Percentiles rank a stretch among this genome's conserved stretches.
Conservation (phyloP, 768 basidiomycete species). For the Lyophyllum semitale region DNA sequence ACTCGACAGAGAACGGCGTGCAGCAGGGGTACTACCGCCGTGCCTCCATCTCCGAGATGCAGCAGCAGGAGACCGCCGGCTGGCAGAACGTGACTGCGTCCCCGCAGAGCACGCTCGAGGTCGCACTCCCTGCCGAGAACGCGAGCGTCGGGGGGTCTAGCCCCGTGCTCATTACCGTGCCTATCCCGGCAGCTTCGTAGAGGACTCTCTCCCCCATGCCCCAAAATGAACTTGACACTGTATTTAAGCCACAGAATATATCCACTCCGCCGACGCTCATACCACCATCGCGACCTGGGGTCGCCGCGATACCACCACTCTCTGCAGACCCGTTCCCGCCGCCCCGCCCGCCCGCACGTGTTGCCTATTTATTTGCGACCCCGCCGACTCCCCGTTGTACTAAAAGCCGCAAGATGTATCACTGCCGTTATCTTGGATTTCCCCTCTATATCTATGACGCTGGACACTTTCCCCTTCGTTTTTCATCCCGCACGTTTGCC, state of each 20-base stretch:
- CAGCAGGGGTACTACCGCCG: conserved; percentile 18
- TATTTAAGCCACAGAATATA: background rate
- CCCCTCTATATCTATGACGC: background rate
- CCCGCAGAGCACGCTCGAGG: background rate
- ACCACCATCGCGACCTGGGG: conserved; percentile 18
- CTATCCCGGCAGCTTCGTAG: background rate
- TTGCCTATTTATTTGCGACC: conserved; percentile 23
- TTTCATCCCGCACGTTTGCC: background rate
- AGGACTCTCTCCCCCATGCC: background rate
- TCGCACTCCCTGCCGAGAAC: conserved; percentile 2
- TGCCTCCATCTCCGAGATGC: conserved; percentile 8
- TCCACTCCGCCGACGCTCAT: conserved; percentile 1
- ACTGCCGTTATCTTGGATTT: conserved; percentile 8
- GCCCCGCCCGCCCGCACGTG: background rate
- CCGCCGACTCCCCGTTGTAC: conserved; percentile 2
- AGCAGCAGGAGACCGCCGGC: conserved; percentile 3
- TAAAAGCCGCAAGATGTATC: conserved; percentile 9
- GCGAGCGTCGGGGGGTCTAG: background rate
- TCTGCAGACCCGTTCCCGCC: conserved; percentile 1
- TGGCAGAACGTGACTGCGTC: conserved; percentile 14
- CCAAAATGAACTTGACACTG: background rate
- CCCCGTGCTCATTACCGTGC: conserved; percentile 2
- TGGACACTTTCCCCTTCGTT: background rate
- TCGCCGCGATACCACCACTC: conserved; percentile 21
- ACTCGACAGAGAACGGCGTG: background rate